Evolutionary conservation across 2,329 filamentous ascomycete genomes (phyloP).

Genomic region (Hymenoscyphus infarciens): DNA sequence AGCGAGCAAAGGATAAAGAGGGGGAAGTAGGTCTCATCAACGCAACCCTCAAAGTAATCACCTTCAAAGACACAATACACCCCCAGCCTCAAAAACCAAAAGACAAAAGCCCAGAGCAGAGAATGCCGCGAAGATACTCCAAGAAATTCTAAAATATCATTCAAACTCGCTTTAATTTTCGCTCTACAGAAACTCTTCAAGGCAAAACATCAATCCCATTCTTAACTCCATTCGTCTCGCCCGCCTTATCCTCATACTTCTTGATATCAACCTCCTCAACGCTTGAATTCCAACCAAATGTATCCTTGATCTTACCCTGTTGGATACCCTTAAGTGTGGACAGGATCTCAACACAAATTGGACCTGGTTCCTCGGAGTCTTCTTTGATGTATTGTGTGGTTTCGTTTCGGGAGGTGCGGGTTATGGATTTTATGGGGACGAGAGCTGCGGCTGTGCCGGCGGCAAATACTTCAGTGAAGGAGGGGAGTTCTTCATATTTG

Average conservation of each 20-base stretch:
- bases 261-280: conserved; percentile 31
- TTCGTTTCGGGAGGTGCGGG: conserved; percentile 54
- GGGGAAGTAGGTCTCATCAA: too few relatives aligned
- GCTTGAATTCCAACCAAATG: conserved; percentile 35
- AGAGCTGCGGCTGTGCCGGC: conserved; percentile 88
- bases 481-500: conserved; percentile 54
- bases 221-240: background rate
- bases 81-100: too few relatives aligned
- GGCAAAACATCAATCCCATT: background rate
- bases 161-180: too few relatives aligned
- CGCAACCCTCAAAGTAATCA: too few relatives aligned
- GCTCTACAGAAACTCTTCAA: too few relatives aligned
- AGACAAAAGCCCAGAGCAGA: too few relatives aligned
- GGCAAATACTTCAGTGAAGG: conserved; percentile 78
- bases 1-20: too few relatives aligned
- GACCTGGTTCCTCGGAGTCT: conserved; percentile 65
- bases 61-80: too few relatives aligned
- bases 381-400: conserved; percentile 53
- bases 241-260: conserved; percentile 26
- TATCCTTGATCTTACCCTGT: conserved; percentile 72
- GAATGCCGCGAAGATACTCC: too few relatives aligned
- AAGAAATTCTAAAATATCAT: too few relatives aligned
- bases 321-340: conserved; percentile 81
- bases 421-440: conserved; percentile 89
- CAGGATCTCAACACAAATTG: conserved; percentile 69